Base-by-base conservation (phyloP, 2,329 filamentous ascomycete genomes). In the Myrmaecium sp. region DNA sequence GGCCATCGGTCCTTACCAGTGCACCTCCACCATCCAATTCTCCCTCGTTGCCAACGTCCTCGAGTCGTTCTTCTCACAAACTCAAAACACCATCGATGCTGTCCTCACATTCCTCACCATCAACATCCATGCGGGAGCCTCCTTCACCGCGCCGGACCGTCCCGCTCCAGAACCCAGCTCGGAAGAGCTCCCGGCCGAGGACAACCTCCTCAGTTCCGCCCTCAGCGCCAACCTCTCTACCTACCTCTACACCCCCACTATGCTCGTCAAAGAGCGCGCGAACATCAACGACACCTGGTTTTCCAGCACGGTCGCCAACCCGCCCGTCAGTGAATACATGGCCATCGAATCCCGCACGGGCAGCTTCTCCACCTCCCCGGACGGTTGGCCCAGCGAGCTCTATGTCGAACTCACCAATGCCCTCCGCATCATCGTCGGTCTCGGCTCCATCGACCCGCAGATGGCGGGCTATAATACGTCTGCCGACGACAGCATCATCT, bases 301-400 rank as follows among this genome's bases (percentile, higher is more conserved):
- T 36, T n/a, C n/a, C n/a, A n/a, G n/a, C n/a, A n/a, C n/a, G n/a
- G n/a, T 30, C 32, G 32, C 38, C 4, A 55, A 59, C 26, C 50
- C 53, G 19, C 66, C 68, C 1, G 51, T 61, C 12, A 35, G 46
- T 3, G 55, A 59, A 14, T 77, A 73, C 37, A 71, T 66, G 31
- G 50, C 49, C 5, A 51, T 54, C 1, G 40, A 57, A 6, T 39
- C 45, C 21, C 25, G 37, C 7, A 36, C 46, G 3, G 51, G 55
- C 11, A 37, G 46, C 5, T 22, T 41, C 2, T 55, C 54, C 12
- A 74, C 69, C 1, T n/a, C n/a, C n/a, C 41, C 54, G 1, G 58
- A 71, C 45, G 72, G 72, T 7, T 77, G 72, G 72, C 72, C 72
- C 0, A 64, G 60, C n/a, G 62, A 68, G 36, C 56, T 59, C 12